These are phyloP conservation scores for Spergularia marina DNA, from an alignment of 148 eudicot genomes.

Conservation along the genomic window DNA sequence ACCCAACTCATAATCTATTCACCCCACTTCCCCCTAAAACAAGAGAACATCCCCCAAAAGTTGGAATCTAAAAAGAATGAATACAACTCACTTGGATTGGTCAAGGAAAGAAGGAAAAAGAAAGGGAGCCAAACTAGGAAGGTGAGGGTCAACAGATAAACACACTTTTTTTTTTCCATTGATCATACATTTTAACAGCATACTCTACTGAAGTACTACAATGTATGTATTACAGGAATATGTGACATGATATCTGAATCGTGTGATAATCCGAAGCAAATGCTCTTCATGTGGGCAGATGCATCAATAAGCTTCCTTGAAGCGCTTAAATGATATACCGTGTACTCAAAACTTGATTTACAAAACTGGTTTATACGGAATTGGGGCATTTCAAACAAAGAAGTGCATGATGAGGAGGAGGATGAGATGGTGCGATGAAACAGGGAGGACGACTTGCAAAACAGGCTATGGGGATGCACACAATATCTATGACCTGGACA, in stretches of 20 bases:
- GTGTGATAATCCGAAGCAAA: constrained; percentile 9
- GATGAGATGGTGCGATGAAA: background rate
- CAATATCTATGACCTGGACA: constrained; percentile 18
- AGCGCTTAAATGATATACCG: constrained; percentile 18
- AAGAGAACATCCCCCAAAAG: background rate
- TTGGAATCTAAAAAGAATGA: background rate
- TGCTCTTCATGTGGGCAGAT: constrained; percentile 3
- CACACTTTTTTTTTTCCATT: constrained; percentile 1
- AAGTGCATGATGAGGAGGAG: constrained; percentile 6
- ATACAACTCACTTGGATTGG: background rate
- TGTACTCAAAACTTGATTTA: constrained; percentile 21
- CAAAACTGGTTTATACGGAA: constrained; percentile 16
- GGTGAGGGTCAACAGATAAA: background rate
- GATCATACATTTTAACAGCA: constrained; percentile 21
- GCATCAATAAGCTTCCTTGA: constrained; percentile 15
- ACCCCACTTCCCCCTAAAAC: background rate
- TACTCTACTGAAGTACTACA: background rate
- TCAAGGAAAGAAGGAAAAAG: background rate
- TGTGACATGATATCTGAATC: constrained; percentile 14
- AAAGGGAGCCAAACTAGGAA: background rate
- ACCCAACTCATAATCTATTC: constrained; percentile 7
- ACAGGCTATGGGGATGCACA: background rate
- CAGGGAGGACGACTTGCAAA: constrained; percentile 13
- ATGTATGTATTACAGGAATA: constrained; percentile 18
- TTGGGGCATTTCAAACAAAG: constrained; percentile 14